Conservation (phyloP, 495 filamentous ascomycete genomes). For the Extremus antarcticus region DNA sequence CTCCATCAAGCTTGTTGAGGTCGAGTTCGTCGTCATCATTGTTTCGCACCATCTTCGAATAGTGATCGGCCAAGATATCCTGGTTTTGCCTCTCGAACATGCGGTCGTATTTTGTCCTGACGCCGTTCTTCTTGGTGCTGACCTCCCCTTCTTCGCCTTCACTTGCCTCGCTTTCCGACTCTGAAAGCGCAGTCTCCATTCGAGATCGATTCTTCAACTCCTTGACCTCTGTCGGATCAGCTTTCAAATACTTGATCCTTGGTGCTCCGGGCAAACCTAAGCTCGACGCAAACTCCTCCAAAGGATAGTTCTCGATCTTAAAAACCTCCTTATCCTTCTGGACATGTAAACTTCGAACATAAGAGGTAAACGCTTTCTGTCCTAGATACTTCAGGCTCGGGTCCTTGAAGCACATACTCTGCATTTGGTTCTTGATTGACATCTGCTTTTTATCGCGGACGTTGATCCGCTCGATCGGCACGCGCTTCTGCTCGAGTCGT, state of each 20-base stretch:
- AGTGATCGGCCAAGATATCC: constrained; percentile 85
- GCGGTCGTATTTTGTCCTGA: constrained; percentile 85
- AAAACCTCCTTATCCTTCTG: constrained; percentile 93
- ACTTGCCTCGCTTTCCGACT: constrained; percentile 34
- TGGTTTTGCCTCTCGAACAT: constrained; percentile 96
- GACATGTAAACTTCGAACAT: constrained; percentile 68
- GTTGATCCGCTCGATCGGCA: constrained; percentile 73
- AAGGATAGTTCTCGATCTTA: constrained; percentile 61
- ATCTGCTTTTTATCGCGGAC: constrained; percentile 82
- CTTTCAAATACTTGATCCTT: constrained; percentile 82
- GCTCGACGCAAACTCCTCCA: constrained; percentile 77
- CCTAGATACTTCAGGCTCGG: constrained; percentile 89
- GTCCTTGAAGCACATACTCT: constrained; percentile 90
- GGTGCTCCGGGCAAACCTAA: constrained; percentile 84
- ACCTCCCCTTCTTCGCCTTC: constrained; percentile 25
- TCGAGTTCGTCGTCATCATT: constrained; percentile 31
- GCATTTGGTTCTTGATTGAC: constrained; percentile 68
- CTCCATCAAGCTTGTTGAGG: constrained; percentile 21
- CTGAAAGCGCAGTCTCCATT: constrained; percentile 40
- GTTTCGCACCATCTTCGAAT: constrained; percentile 70
- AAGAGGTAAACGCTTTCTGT: constrained; percentile 89
- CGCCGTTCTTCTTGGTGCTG: constrained; percentile 44
- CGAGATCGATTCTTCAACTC: constrained; percentile 54
- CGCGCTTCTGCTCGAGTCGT: constrained; percentile 74
- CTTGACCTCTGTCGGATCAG: constrained; percentile 74